Evolutionary conservation across 2,329 filamentous ascomycete genomes (phyloP), one percentile per base, ranked within the genome.

Genomic region (Colletotrichum nymphaeae): DNA sequence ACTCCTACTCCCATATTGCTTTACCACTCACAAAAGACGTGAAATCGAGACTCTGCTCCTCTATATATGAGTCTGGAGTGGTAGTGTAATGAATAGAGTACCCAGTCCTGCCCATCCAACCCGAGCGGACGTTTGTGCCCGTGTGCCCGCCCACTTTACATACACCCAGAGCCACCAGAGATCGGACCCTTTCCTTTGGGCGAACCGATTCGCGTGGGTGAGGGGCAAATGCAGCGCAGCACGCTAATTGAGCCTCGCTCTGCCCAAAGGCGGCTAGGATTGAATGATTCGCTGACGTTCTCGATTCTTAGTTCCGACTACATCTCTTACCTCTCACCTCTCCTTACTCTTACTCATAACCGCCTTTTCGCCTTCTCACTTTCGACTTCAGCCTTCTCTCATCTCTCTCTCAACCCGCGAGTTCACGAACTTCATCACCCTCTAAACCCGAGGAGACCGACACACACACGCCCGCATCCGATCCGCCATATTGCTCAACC

Each of bases 221-320:
- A 22, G 53, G 14, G 42, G 14, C 53, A 28, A 46, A 62, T 53
- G 65, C 65, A 53, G 52, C 24, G 28, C 52, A n/a, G 19, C 49
- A 72, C 69, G 58, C 69, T 63, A 63, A 69, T 30, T 69, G 60
- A 70, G 70, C 67, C 70, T 65, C 70, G 32, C 32, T 35, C 32
- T 35, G 14, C 37, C 37, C 37, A 42, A 73, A 62, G 57, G 55
- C 64, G 58, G 49, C 58, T 69, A 69, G 56, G 37, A 57, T 35
- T 57, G 70, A 64, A 55, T 55, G 70, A 64, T 64, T 55, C n/a
- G 49, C 67, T 70, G 67, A 73, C 70, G 70, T 70, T 73, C 66
- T 70, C 46, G 65, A 72, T 57, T 72, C 62, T 5, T 19, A 42
- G 37, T 42, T 49, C 28, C 49, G 60, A 65, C 67, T 37, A 49